Conservation (phyloP, 495 filamentous ascomycete genomes). For the Apodospora peruviana region DNA sequence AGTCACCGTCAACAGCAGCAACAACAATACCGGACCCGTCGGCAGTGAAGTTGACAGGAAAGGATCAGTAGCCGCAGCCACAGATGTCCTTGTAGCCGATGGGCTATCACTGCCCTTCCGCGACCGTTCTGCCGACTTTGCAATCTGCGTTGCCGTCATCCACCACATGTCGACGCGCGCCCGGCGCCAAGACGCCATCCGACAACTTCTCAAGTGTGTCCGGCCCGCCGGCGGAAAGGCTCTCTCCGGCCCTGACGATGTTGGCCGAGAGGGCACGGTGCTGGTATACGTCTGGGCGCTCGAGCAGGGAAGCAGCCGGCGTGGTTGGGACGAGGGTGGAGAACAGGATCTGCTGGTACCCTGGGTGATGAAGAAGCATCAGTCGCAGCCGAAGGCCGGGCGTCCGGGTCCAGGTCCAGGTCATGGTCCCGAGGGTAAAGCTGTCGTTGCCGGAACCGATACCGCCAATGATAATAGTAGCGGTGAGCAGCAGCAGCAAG, state of each 20-base stretch:
- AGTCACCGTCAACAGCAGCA: constrained; percentile 3
- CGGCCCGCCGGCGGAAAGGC: neutral
- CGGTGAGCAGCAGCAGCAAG: constrained; percentile 14
- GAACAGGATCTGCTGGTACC: constrained; percentile 94
- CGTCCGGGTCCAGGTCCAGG: neutral
- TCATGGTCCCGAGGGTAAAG: neutral
- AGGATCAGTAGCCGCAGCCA: constrained; percentile 6
- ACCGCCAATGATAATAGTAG: constrained; percentile 14
- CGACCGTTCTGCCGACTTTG: constrained; percentile 73
- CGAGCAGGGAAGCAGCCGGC: constrained; percentile 81
- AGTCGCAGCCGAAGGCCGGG: constrained; percentile 3
- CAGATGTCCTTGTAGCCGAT: constrained; percentile 62
- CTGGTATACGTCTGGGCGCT: constrained; percentile 96
- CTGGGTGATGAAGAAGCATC: constrained; percentile 65
- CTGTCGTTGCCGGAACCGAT: neutral
- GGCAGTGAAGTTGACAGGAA: neutral
- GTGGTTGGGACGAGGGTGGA: constrained; percentile 85
- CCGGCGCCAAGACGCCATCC: constrained; percentile 68
- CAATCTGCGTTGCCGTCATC: constrained; percentile 88
- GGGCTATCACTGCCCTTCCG: constrained; percentile 67
- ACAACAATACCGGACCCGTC: constrained; percentile 2
- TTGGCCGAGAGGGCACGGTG: constrained; percentile 54
- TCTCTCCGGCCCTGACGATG: constrained; percentile 15
- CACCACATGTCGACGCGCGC: constrained; percentile 87
- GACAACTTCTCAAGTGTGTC: constrained; percentile 64